A percentile compares a stretch with the other conserved stretches of the same genome.
Conservation (phyloP, 140 eudicot species). For the Cichorium intybus region DNA sequence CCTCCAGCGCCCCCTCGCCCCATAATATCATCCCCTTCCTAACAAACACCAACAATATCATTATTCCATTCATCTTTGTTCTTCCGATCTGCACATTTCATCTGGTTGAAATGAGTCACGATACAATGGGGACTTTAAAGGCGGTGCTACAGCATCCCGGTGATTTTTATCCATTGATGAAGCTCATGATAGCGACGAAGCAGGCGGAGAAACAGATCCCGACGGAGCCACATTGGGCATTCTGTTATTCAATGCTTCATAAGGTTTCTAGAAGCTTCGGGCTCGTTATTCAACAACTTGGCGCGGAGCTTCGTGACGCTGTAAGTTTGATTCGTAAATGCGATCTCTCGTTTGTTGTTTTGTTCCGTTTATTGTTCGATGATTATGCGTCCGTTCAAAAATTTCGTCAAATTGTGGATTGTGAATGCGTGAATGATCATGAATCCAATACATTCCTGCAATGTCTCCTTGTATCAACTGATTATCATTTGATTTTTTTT, state of each 20-base stretch:
- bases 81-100: slow-evolving; percentile 6
- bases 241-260: slow-evolving; percentile 81
- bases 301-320: slow-evolving; percentile 74
- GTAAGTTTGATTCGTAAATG: slow-evolving; percentile 27
- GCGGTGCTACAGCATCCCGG: slow-evolving; percentile 70
- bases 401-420: not conserved
- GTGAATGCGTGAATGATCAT: not conserved
- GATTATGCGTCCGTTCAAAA: not conserved
- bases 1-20: not conserved
- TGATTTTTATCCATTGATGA: slow-evolving; percentile 62
- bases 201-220: slow-evolving; percentile 82
- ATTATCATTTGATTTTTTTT: too few species aligned
- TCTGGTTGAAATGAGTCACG: slow-evolving; percentile 3
- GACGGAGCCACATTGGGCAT: slow-evolving; percentile 72
- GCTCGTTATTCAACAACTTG: slow-evolving; percentile 82
- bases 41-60: slow-evolving; percentile 10
- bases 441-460: slow-evolving; percentile 5
- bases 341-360: not conserved
- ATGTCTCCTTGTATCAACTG: slow-evolving; percentile 6
- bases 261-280: slow-evolving; percentile 88
- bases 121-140: slow-evolving; percentile 54
- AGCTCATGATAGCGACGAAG: slow-evolving; percentile 57
- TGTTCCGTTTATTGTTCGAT: not conserved
- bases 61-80: not conserved
- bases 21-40: not conserved